Base-by-base conservation (phyloP, 2,329 filamentous ascomycete species). In the Paecilomyces variotii region DNA sequence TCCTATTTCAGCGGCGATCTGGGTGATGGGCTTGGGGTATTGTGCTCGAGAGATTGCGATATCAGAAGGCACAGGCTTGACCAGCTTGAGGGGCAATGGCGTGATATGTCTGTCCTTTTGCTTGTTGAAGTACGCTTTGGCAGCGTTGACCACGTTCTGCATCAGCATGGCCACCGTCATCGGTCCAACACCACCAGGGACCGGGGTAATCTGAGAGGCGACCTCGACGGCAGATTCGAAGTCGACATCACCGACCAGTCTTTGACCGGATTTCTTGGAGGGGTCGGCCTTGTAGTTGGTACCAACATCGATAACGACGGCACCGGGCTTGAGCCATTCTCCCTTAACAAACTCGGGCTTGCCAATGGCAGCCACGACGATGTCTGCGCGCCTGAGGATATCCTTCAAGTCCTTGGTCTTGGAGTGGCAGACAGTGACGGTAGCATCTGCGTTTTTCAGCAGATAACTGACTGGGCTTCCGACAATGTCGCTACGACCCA, bases 81-180 rank as follows among this genome's bases (percentile, higher is more conserved):
- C 77, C 34, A 96, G 78, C 74, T 89, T 92, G 63, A 99, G 77
- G 4, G 91, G 89, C n/a, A 97, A 81, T 25, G 94, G 90, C 4
- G 85, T 83, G 62, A 95, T 89, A 65, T 84, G 86, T 60, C 94
- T 85, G 62, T 87, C 81, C 77, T 90, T 95, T 73, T 95, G 88
- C 61, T 84, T 84, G 63, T 94, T 90, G 63, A 94, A 94, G 70
- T 90, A 92, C 59, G 84, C 79, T 54, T 87, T 88, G 35, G 94
- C 88, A 34, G 93, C 87, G 66, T 93, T 88, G 57, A 97, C 88
- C 7, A 97, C 92, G 70, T 99, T 99, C 75, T 96, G 90, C 67
- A 99, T 80, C 54, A 99, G 82, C 94, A 99, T 99, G 60, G 94
- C 94, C 63, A 99, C 92, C 2, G 94, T 99, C 94, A 99, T 99